A percentile compares a stretch with the other conserved stretches of the same genome.
These are phyloP conservation scores for Musa balbisiana DNA, from an alignment of 202 grass and related monocot genomes.

Conservation along the genomic window DNA sequence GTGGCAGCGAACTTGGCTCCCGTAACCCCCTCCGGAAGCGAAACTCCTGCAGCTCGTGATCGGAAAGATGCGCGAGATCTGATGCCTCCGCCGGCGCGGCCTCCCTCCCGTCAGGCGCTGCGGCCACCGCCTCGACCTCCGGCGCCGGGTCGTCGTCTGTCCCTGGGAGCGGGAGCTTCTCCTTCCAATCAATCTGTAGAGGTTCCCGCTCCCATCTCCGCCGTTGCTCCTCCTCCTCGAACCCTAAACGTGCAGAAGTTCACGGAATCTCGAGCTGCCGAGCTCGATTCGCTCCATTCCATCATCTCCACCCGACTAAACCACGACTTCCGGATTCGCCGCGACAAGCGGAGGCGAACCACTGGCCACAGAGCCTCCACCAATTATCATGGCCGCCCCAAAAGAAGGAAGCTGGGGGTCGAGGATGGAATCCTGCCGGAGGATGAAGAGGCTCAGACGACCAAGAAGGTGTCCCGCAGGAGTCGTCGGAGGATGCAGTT, in stretches of 20 bases:
- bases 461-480: constrained; percentile 33
- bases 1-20: neutral
- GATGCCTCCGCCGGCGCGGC: no score
- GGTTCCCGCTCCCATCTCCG: neutral
- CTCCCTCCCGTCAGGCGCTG: no score
- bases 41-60: neutral
- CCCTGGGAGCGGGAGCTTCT: no score
- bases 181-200: no score
- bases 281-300: constrained; percentile 49
- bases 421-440: neutral
- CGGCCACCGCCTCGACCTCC: no score
- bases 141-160: no score
- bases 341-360: constrained; percentile 60
- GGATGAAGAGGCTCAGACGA: neutral
- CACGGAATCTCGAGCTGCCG: constrained; percentile 41
- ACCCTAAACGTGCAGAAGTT: constrained; percentile 56
- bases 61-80: no score
- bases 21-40: neutral
- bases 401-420: constrained; percentile 30
- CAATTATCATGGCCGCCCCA: constrained; percentile 26
- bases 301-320: constrained; percentile 41
- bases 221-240: constrained; percentile 42
- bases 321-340: constrained; percentile 34
- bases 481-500: constrained; percentile 59
- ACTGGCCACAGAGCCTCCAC: constrained; percentile 31